phyloP scores from a whole-genome alignment of 139 green algal genomes.

The Eudorina sp. region DNA sequence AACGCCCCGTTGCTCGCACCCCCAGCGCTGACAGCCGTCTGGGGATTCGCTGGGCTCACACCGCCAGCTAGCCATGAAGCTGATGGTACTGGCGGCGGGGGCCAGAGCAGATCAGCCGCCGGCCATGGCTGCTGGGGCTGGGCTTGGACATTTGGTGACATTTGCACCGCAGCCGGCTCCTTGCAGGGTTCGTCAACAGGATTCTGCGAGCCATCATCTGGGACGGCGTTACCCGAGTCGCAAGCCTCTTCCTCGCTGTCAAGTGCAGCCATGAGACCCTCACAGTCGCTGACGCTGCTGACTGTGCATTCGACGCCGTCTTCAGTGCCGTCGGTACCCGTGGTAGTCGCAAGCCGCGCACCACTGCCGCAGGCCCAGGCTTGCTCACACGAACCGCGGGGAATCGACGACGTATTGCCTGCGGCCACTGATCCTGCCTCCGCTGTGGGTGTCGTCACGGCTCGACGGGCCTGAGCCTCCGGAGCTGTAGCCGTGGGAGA shows the following conservation, averaged over 20 bases:
- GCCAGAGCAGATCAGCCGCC: not conserved
- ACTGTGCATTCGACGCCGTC: conserved; percentile 39
- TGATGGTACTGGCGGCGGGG: not conserved
- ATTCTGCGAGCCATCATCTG: not conserved
- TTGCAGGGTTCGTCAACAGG: not conserved
- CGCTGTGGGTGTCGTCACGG: not conserved
- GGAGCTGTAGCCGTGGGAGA: not conserved
- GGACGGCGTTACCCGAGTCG: not conserved
- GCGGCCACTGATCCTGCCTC: not conserved
- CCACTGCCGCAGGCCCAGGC: not conserved
- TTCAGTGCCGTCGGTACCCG: conserved; percentile 29
- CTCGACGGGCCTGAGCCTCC: too few relatives aligned
- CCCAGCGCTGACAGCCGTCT: not conserved
- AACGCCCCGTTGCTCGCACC: not conserved
- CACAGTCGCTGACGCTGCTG: conserved; percentile 30
- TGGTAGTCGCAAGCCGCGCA: not conserved
- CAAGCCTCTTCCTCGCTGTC: conserved; percentile 3
- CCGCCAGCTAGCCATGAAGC: not conserved
- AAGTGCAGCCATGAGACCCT: not conserved
- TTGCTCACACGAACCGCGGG: not conserved
- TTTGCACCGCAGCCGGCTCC: not conserved
- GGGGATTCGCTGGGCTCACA: not conserved
- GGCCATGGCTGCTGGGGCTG: conserved; percentile 3
- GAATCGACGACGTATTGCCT: not conserved
- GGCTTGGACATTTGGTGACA: not conserved